Evolutionary conservation across 83 land plant species (phyloP).

Genomic region (Thuja plicata): DNA sequence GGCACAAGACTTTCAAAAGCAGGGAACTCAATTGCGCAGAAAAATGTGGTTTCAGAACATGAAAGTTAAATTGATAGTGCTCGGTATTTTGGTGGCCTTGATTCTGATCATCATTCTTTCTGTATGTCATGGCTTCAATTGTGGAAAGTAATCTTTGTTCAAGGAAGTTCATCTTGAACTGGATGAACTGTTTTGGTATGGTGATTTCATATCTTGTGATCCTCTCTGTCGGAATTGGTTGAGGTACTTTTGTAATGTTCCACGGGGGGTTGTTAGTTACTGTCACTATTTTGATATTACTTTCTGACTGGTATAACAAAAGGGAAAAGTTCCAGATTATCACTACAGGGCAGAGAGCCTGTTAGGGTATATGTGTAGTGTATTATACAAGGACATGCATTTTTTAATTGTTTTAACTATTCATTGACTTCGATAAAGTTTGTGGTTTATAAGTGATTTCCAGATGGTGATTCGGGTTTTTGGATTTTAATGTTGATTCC

Average conservation of each 20-base stretch:
- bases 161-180: neutral
- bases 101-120: conserved; percentile 74
- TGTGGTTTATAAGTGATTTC: neutral
- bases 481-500: neutral
- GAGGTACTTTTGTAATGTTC: conserved; percentile 10
- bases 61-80: conserved; percentile 74
- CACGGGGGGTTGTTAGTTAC: neutral
- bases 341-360: conserved; percentile 1
- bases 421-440: neutral
- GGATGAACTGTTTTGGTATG: conserved; percentile 1
- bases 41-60: conserved; percentile 86
- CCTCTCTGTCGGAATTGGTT: conserved; percentile 9
- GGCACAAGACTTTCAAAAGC: conserved; percentile 69
- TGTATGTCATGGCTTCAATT: conserved; percentile 61
- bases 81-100: conserved; percentile 70
- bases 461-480: neutral
- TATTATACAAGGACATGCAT: conserved; percentile 14
- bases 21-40: conserved; percentile 59
- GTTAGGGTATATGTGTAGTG: conserved; percentile 8
- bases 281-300: conserved; percentile 5
- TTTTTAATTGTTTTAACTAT: conserved; percentile 8
- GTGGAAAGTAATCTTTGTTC: conserved; percentile 27
- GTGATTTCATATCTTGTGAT: neutral
- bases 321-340: neutral
- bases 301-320: conserved; percentile 6